Percentiles rank a stretch among this genome's conserved stretches.
phyloP scores from a whole-genome alignment of 495 filamentous ascomycete species.

The Penicillium cinerascens region DNA sequence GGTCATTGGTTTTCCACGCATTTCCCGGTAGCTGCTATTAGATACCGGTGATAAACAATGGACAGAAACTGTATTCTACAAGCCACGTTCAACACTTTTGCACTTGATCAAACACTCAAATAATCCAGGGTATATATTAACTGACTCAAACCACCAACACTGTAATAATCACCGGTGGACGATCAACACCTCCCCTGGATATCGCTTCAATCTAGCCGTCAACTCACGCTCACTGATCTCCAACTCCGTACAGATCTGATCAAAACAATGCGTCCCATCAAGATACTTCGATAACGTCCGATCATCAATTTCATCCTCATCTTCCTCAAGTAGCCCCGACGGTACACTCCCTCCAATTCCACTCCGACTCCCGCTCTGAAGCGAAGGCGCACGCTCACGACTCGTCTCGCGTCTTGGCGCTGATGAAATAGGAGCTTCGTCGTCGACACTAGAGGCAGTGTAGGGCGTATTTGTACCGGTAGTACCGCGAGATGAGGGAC shows the following conservation, averaged over 20 bases:
- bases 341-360: constrained; percentile 16
- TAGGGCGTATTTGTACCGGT: constrained; percentile 40
- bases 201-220: constrained; percentile 47
- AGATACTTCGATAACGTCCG: constrained; percentile 60
- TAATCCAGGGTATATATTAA: not conserved
- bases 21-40: not conserved
- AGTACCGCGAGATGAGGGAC: constrained; percentile 32
- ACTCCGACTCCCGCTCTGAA: constrained; percentile 31
- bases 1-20: not conserved
- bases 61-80: not conserved
- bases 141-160: not conserved
- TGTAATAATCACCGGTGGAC: constrained; percentile 46
- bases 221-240: constrained; percentile 56
- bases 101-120: not conserved
- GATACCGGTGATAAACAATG: not conserved
- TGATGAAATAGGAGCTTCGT: constrained; percentile 25
- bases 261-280: constrained; percentile 80
- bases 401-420: constrained; percentile 13
- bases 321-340: constrained; percentile 28
- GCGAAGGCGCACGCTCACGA: constrained; percentile 25
- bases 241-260: constrained; percentile 84
- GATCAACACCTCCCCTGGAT: constrained; percentile 50
- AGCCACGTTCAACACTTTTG: not conserved
- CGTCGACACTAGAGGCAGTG: constrained; percentile 33
- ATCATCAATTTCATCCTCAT: constrained; percentile 39